Evolutionary conservation across 2,329 filamentous ascomycete genomes (phyloP), one percentile per base, ranked within the genome.

Genomic region (Calonectria honghensis): DNA sequence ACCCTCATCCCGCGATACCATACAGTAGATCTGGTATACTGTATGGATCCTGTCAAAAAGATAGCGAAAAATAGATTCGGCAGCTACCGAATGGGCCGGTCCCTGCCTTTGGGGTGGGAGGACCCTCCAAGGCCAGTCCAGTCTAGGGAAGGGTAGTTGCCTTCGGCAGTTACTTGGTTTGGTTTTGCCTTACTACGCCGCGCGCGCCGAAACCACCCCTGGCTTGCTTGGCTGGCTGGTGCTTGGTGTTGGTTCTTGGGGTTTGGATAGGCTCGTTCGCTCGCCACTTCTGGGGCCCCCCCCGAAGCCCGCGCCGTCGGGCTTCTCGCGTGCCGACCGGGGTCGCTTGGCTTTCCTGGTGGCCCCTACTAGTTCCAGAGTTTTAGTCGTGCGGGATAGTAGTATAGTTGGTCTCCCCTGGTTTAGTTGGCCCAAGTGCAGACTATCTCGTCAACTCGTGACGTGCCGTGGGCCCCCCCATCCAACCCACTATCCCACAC

Each of bases 21-120:
- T 54, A 68, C 67, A 69, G 67, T 54, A 68, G 71, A 73, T 73
- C 71, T 73, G 27, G 31, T 57, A 69, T 73, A 69, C 71, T 73
- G 71, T 73, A 73, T 57, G 71, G 71, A 68, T 57, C 71, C 65
- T 35, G 37, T 37, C 63, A 51, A 48, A 51, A 48, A 54, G 41
- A 20, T 14, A 16, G 37, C 11, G 13, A 45, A 45, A 48, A 48
- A 16, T 41, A 48, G 41, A n/a, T n/a, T n/a, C 68, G 71, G 71
- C 65, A 48, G 65, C 65, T 54, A 59, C 65, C 57, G 71, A 73
- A 68, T 50, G 65, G 18, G 54, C 71, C 37, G 57, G 71, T 69
- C 57, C 71, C 57, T 69, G 65, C 57, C 24, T 24, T 27, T 41
- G 52, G 70, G 18, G 48, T 70, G 32, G 59, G 35, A 61, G 29